These are phyloP conservation scores for Agaricus subrufescens DNA, from an alignment of 768 basidiomycete species.

Conservation along the genomic window DNA sequence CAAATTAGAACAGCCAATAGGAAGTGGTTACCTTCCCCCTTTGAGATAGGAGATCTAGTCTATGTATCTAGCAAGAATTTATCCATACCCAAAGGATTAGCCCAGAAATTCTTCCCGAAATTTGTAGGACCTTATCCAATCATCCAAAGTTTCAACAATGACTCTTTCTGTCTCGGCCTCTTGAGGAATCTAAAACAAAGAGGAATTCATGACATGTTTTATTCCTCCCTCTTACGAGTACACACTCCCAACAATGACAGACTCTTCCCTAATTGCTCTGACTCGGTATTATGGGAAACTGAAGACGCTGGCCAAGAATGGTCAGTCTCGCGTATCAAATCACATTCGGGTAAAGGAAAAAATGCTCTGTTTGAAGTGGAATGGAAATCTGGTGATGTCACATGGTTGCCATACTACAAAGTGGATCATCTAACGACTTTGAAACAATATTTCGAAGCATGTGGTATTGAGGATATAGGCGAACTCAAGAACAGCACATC, in stretches of 20 bases:
- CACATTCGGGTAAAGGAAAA: slow-evolving; percentile 16
- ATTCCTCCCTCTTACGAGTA: slow-evolving; percentile 25
- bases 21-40: slow-evolving; percentile 7
- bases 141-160: background rate
- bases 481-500: background rate
- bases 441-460: background rate
- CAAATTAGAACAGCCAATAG: slow-evolving; percentile 23
- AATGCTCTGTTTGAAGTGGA: slow-evolving; percentile 19
- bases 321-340: slow-evolving; percentile 19
- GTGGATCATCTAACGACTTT: background rate
- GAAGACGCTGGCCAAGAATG: slow-evolving; percentile 19
- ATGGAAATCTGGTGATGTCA: slow-evolving; percentile 26
- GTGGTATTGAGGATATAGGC: background rate
- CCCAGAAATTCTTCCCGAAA: background rate
- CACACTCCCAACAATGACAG: slow-evolving; percentile 29
- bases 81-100: slow-evolving; percentile 2
- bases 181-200: too few relatives aligned
- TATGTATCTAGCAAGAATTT: slow-evolving; percentile 11
- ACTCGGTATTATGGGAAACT: background rate
- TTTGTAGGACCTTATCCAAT: background rate
- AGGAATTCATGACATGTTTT: slow-evolving; percentile 14
- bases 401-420: slow-evolving; percentile 24
- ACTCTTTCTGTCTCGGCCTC: too few relatives aligned
- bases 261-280: slow-evolving; percentile 24
- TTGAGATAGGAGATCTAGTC: slow-evolving; percentile 7